A percentile compares a stretch with the other conserved stretches of the same genome.
These are phyloP conservation scores for Schizophyllum commune DNA, from an alignment of 1,284 basidiomycete species.

Conservation along the genomic window DNA sequence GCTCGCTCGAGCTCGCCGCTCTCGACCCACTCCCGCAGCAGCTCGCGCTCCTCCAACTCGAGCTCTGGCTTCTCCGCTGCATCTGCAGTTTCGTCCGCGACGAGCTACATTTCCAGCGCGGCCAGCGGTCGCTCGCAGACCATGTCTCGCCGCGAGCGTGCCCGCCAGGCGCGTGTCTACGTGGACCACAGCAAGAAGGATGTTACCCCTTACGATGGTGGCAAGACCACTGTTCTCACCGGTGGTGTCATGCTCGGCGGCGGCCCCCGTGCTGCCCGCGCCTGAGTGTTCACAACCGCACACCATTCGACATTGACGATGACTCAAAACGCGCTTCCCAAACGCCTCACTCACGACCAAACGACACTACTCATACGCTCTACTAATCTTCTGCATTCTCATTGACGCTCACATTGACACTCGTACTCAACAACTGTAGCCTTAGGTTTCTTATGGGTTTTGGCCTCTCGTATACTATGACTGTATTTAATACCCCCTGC, in stretches of 20 bases:
- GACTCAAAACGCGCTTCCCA: no score
- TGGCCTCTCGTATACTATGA: neutral
- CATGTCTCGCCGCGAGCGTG: slow-evolving; percentile 58
- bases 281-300: neutral
- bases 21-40: slow-evolving; percentile 64
- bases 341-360: neutral
- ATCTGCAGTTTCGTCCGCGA: slow-evolving; percentile 30
- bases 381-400: neutral
- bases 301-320: no score
- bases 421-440: neutral
- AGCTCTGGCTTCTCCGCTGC: slow-evolving; percentile 49
- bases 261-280: slow-evolving; percentile 21
- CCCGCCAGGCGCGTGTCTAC: slow-evolving; percentile 58
- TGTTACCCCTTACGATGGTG: slow-evolving; percentile 76
- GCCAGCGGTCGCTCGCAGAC: slow-evolving; percentile 20
- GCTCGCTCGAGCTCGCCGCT: slow-evolving; percentile 49
- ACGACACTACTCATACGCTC: neutral
- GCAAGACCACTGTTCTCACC: slow-evolving; percentile 77
- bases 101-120: slow-evolving; percentile 30
- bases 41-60: slow-evolving; percentile 66
- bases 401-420: neutral
- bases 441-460: neutral
- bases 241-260: slow-evolving; percentile 78
- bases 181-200: slow-evolving; percentile 65
- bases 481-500: neutral